Evolutionary conservation across 768 basidiomycete genomes (phyloP).

Genomic region (Cystoderma amianthinum): DNA sequence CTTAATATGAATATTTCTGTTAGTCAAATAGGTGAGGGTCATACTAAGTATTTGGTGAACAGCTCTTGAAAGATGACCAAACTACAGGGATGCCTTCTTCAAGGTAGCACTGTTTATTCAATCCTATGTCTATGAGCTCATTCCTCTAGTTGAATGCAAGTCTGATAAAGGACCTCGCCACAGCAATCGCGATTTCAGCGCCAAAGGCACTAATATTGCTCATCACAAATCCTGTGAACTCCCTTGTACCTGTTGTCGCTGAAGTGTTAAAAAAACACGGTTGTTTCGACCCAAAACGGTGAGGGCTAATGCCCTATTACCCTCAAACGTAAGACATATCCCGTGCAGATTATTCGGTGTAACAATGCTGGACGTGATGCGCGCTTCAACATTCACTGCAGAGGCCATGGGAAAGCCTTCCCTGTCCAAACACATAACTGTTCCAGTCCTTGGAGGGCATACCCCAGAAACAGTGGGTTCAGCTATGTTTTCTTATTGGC

Average conservation of each 20-base stretch:
- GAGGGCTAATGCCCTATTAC: conserved; percentile 10
- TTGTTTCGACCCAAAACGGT: conserved; percentile 91
- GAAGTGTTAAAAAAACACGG: conserved; percentile 93
- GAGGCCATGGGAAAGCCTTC: conserved; percentile 64
- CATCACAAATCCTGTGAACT: conserved; percentile 99
- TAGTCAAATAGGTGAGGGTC: conserved; percentile 3
- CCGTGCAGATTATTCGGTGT: conserved; percentile 84
- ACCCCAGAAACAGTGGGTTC: conserved; percentile 76
- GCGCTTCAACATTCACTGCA: conserved; percentile 92
- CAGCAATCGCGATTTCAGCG: conserved; percentile 72
- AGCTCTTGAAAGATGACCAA: background rate
- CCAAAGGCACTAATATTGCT: conserved; percentile 93
- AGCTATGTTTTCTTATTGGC: background rate
- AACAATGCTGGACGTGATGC: conserved; percentile 95
- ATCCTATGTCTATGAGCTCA: conserved; percentile 1
- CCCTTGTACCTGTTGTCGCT: conserved; percentile 93
- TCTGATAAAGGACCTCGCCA: conserved; percentile 90
- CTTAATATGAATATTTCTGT: conserved; percentile 4
- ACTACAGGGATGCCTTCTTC: conserved; percentile 92
- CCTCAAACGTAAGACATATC: background rate
- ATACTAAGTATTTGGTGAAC: too few species aligned
- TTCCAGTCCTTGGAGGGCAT: conserved; percentile 95
- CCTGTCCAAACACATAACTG: conserved; percentile 53
- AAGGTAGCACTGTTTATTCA: conserved; percentile 45
- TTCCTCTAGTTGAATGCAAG: conserved; percentile 85